These are phyloP conservation scores for Neurospora discreta DNA, from an alignment of 495 filamentous ascomycete species.

Conservation along the genomic window DNA sequence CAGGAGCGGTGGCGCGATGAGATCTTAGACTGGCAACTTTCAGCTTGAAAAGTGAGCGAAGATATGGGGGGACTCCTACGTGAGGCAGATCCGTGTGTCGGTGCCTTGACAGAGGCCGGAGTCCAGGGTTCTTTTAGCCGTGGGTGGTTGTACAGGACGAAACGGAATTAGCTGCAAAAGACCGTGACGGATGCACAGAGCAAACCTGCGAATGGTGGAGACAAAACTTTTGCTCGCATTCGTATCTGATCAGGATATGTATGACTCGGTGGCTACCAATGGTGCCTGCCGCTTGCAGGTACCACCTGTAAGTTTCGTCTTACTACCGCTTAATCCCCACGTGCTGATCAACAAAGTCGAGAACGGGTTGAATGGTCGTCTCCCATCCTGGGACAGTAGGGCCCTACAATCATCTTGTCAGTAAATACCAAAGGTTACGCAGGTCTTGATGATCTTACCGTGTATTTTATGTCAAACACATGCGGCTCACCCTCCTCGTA, in stretches of 20 bases:
- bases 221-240: neutral
- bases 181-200: too few relatives aligned
- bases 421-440: neutral
- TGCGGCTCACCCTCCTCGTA: constrained; percentile 16
- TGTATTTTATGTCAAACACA: constrained; percentile 19
- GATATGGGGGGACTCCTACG: neutral
- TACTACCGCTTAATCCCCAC: neutral
- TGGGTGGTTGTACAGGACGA: neutral
- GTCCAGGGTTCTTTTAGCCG: neutral
- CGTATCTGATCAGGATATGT: neutral
- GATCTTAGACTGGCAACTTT: neutral
- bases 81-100: neutral
- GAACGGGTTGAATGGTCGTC: constrained; percentile 13
- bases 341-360: constrained; percentile 15
- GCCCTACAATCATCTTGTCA: neutral
- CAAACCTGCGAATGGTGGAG: neutral
- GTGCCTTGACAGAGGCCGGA: neutral
- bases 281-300: neutral
- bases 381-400: constrained; percentile 13
- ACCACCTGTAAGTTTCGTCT: neutral
- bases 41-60: neutral
- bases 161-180: too few relatives aligned
- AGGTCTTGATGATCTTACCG: neutral
- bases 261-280: neutral
- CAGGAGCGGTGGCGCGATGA: neutral